These are phyloP conservation scores for Cladosporium cucumerinum DNA, from an alignment of 2,329 filamentous ascomycete genomes.

Conservation along the genomic window DNA sequence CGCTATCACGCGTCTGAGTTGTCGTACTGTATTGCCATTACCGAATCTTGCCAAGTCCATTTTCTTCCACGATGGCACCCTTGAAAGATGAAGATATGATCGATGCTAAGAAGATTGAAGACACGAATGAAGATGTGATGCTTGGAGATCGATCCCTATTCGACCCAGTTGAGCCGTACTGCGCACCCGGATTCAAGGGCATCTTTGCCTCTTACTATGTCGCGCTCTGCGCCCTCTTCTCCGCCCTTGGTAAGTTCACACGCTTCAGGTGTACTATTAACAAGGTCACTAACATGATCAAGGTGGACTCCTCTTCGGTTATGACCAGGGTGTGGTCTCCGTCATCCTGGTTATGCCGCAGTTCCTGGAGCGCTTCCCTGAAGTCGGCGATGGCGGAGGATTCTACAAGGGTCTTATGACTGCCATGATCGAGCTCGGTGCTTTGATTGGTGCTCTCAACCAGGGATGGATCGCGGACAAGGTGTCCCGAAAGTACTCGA, in stretches of 20 bases:
- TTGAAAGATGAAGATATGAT: slow-evolving; percentile 11
- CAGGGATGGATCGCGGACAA: slow-evolving; percentile 40
- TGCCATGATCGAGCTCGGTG: slow-evolving; percentile 43
- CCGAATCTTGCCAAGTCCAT: not conserved
- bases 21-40: not conserved
- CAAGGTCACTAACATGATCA: not conserved
- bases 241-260: slow-evolving; percentile 1
- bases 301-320: slow-evolving; percentile 15
- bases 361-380: slow-evolving; percentile 41
- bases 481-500: slow-evolving; percentile 44
- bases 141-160: slow-evolving; percentile 3
- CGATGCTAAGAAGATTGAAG: slow-evolving; percentile 16
- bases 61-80: not conserved
- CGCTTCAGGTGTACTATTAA: too few relatives aligned
- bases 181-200: slow-evolving; percentile 31
- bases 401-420: slow-evolving; percentile 44
- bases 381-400: slow-evolving; percentile 28
- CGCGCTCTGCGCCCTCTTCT: slow-evolving; percentile 23
- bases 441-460: slow-evolving; percentile 36
- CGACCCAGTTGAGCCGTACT: slow-evolving; percentile 25
- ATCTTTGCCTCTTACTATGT: slow-evolving; percentile 42
- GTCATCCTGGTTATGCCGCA: slow-evolving; percentile 47
- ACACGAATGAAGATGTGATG: slow-evolving; percentile 1
- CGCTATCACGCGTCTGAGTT: not conserved
- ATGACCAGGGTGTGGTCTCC: slow-evolving; percentile 38